Base-by-base conservation (phyloP, 1,284 basidiomycete genomes). In the Phellinidium pouzarii region DNA sequence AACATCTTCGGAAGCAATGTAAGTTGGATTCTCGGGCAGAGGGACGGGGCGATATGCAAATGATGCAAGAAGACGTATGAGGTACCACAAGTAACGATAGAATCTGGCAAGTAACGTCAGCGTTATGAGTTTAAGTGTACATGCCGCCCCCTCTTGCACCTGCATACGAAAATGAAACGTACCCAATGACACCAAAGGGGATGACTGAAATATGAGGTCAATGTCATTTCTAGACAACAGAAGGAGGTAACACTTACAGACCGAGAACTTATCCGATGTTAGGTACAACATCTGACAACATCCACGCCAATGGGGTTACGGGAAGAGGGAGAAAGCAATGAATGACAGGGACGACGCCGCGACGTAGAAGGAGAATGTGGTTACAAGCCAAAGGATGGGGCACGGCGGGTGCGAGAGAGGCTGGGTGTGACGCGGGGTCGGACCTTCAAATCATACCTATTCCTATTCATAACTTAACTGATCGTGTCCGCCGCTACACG, bases 131-230 rank as follows among this genome's bases (percentile, higher is more conserved):
- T 11, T 7, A 34, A 3, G 3, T 8, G 3, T 7, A 34, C 2
- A 8, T 11, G 31, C 14, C 14, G 11, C 11, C 29, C 11, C 11
- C 29, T 31, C 29, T 31, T 31, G 29, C 29, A 11, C 5, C n/a
- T n/a, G n/a, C n/a, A n/a, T n/a, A n/a, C 3, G 31, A 34, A 34
- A 34, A 34, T 34, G 14, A 34, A 14, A 71, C 82, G 59, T 59
- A 90, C 88, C 91, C 91, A 68, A 94, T 93, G 66, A 94, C 79
- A 61, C 91, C 90, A 65, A 94, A 90, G 22, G 91, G 91, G 52
- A 94, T 79, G 69, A 94, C 90, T 93, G 62, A 34, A 52, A 49
- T 50, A 38, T 44, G 43, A 44, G 52, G 53, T 41, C 58, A 53
- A 44, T 37, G 43, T 52, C 22, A 23, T 40, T 57, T 26, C 58